These are phyloP conservation scores for Dillenia turbinata DNA, from an alignment of 164 flowering plant genomes.

Conservation along the genomic window DNA sequence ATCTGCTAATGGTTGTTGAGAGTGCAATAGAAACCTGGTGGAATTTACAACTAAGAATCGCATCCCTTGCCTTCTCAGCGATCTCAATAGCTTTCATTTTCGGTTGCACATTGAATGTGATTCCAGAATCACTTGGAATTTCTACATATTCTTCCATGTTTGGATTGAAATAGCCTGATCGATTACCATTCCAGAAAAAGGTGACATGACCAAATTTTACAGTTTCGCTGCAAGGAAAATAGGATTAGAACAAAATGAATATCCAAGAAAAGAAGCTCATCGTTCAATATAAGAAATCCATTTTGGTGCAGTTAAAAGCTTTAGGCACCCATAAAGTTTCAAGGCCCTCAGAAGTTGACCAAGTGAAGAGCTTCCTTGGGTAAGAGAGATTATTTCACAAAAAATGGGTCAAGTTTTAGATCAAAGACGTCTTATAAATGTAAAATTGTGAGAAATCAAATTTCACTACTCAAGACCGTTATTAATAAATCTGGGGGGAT, in stretches of 20 bases:
- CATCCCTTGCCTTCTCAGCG: constrained; percentile 91
- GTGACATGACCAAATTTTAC: constrained; percentile 99
- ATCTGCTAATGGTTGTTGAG: too few species aligned
- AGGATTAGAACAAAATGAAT: constrained; percentile 1
- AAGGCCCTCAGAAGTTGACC: not conserved
- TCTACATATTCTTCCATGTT: constrained; percentile 95
- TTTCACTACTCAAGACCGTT: too few species aligned
- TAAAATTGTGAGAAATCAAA: too few species aligned
- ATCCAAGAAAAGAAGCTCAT: constrained; percentile 1
- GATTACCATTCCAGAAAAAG: constrained; percentile 99
- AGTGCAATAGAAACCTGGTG: constrained; percentile 55
- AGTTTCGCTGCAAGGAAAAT: constrained; percentile 63
- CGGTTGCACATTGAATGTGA: constrained; percentile 86
- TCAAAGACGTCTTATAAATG: too few species aligned
- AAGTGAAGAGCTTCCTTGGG: too few species aligned
- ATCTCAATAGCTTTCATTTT: constrained; percentile 97
- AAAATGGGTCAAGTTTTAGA: too few species aligned
- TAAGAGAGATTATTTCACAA: too few species aligned
- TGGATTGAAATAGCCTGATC: constrained; percentile 79
- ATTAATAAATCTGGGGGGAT: too few species aligned
- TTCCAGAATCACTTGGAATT: constrained; percentile 92
- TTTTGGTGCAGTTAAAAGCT: too few species aligned
- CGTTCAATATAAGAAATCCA: too few species aligned
- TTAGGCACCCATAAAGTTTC: too few species aligned
- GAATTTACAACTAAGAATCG: constrained; percentile 79